Evolutionary conservation across 805 yeast species (phyloP), one percentile per base, ranked within the genome.

Genomic region (Debaryomyces hansenii): DNA sequence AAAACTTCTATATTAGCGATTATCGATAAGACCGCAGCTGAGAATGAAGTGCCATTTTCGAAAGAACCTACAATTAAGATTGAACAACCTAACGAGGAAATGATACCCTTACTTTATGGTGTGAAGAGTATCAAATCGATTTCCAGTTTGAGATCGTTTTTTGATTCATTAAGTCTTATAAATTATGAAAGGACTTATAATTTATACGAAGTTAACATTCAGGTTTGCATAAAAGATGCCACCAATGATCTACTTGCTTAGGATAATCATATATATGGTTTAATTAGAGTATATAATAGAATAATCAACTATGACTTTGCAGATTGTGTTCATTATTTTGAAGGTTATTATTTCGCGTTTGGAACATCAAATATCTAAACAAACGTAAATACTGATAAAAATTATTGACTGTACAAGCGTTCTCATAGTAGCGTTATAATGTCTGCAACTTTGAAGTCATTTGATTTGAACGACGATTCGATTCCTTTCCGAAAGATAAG

Each of bases 131-230:
- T 82, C 18, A 58, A 60, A 1, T 63, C 67, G 32, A 53, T 83
- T 11, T 63, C 71, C 1, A 77, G 79, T 28, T 65, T 90, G 52
- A 77, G 80, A 41, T 75, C 75, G 12, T 89, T 86, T 57, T 87
- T 87, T 56, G 83, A 82, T 48, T 80, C 78, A 40, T 64, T 88
- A 43, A 80, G 90, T 47, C 75, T 83, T 42, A 72, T 78, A 41
- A 80, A 80, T 51, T 87, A 81, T 58, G 92, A 85, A 58, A 77
- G 83, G 54, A 76, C 78, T 15, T 89, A 83, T 58, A 77, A 82
- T 9, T 65, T 86, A 31, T 54, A 42, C 35, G 51, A 51, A 14
- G 52, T 66, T 4, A 68, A 70, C 47, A 24, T 44, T 8, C 69
- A 64, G 0, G 64, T 70, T 1, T 82, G 90, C 56, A 73, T 74